A percentile compares a stretch with the other conserved stretches of the same genome.
These are phyloP conservation scores for Aspergillus leporis DNA, from an alignment of 495 filamentous ascomycete species.

Conservation along the genomic window DNA sequence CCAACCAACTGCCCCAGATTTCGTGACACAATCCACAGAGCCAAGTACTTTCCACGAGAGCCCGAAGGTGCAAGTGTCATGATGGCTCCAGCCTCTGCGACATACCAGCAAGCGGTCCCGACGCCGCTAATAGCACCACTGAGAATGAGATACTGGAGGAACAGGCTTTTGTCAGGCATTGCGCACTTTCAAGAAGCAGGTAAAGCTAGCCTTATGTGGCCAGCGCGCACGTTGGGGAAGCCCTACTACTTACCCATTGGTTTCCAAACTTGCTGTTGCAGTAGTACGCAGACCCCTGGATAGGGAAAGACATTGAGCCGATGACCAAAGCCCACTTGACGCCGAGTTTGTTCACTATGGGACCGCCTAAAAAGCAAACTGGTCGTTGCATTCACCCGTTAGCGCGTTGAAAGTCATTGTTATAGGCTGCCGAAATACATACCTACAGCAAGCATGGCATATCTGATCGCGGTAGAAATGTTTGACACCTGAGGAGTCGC, in stretches of 20 bases:
- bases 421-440: slow-evolving; percentile 9
- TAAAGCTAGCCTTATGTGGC: background rate
- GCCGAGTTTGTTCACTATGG: slow-evolving; percentile 34
- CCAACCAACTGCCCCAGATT: slow-evolving; percentile 33
- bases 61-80: slow-evolving; percentile 34
- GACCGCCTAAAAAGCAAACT: slow-evolving; percentile 31
- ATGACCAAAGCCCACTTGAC: slow-evolving; percentile 34
- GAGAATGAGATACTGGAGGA: slow-evolving; percentile 27
- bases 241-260: slow-evolving; percentile 20
- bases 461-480: slow-evolving; percentile 28
- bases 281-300: slow-evolving; percentile 33
- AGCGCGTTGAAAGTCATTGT: background rate
- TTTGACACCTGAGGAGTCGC: slow-evolving; percentile 30
- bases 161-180: slow-evolving; percentile 5
- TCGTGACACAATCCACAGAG: slow-evolving; percentile 34
- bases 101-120: slow-evolving; percentile 35
- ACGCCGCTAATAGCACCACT: slow-evolving; percentile 32
- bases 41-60: slow-evolving; percentile 34
- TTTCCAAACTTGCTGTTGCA: slow-evolving; percentile 37
- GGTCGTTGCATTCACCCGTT: background rate
- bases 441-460: slow-evolving; percentile 29
- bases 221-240: background rate
- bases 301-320: slow-evolving; percentile 33
- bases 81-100: slow-evolving; percentile 32
- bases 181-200: background rate